A percentile compares a stretch with the other conserved stretches of the same genome.
phyloP scores from a whole-genome alignment of 176 grass and related monocot genomes.

The Lolium perenne region DNA sequence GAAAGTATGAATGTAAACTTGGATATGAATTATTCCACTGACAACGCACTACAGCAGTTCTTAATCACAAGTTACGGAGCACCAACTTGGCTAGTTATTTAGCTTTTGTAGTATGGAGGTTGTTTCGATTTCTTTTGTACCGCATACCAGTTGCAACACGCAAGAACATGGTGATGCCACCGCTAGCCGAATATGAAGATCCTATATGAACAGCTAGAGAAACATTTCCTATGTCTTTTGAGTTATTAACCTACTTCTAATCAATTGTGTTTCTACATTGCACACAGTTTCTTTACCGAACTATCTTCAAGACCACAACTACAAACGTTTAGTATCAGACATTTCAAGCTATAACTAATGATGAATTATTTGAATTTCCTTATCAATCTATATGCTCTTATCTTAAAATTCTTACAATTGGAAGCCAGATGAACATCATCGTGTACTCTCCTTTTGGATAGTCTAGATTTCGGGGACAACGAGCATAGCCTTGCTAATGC shows the following conservation, averaged over 20 bases:
- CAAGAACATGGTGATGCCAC: background rate
- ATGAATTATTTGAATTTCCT: background rate
- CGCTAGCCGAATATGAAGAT: background rate
- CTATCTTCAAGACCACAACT: background rate
- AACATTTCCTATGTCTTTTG: background rate
- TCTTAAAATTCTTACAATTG: conserved; percentile 6
- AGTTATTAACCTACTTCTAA: background rate
- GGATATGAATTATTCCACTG: background rate
- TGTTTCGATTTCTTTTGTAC: background rate
- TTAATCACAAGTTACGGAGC: background rate
- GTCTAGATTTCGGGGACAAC: background rate
- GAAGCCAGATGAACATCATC: background rate
- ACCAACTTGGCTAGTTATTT: conserved; percentile 13
- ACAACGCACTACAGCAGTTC: background rate
- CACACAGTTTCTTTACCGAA: background rate
- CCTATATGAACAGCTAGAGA: conserved; percentile 1
- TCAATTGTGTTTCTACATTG: background rate
- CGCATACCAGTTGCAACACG: background rate
- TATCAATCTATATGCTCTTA: background rate
- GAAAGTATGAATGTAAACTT: background rate
- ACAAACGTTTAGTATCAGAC: background rate
- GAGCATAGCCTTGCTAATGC: background rate
- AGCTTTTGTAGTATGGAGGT: background rate
- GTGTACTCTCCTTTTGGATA: background rate
- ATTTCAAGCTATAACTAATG: background rate